Conservation (phyloP, 352 stramenopile genomes). For the Pythium grandisporangium region DNA sequence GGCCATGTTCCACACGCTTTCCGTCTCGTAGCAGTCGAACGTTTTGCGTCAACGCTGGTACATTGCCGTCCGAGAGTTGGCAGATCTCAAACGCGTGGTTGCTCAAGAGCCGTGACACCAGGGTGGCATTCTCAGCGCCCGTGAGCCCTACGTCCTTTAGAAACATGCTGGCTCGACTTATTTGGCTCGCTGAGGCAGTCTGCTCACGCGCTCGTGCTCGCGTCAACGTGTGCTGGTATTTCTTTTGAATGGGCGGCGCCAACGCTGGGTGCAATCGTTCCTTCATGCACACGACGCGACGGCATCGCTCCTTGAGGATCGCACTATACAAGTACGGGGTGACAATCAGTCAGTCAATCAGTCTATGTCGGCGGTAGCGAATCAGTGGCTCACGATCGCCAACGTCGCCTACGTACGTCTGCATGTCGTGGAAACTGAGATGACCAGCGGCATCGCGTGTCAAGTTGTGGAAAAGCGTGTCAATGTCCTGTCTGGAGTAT, state of each 20-base stretch:
- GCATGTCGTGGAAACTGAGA: slow-evolving; percentile 80
- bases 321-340: slow-evolving; percentile 9
- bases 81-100: slow-evolving; percentile 78
- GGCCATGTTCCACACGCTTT: slow-evolving; percentile 16
- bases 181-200: too few relatives aligned
- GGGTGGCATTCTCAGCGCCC: slow-evolving; percentile 49
- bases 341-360: background rate
- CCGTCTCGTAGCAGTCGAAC: slow-evolving; percentile 55
- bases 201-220: slow-evolving; percentile 54
- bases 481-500: slow-evolving; percentile 53
- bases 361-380: background rate
- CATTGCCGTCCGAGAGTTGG: slow-evolving; percentile 73
- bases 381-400: too few relatives aligned
- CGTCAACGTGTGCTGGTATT: slow-evolving; percentile 29
- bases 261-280: slow-evolving; percentile 42
- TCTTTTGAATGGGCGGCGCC: slow-evolving; percentile 37
- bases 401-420: slow-evolving; percentile 46
- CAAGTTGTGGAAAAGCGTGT: slow-evolving; percentile 41
- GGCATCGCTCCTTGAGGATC: slow-evolving; percentile 49
- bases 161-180: slow-evolving; percentile 66
- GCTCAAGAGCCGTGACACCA: slow-evolving; percentile 64
- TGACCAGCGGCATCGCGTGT: slow-evolving; percentile 21
- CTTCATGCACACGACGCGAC: slow-evolving; percentile 66
- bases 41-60: slow-evolving; percentile 70
- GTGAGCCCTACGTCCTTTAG: slow-evolving; percentile 63